Evolutionary conservation across 371 early-diverging fungal genomes (phyloP).

Genomic region (Neoconidiobolus thromboides): DNA sequence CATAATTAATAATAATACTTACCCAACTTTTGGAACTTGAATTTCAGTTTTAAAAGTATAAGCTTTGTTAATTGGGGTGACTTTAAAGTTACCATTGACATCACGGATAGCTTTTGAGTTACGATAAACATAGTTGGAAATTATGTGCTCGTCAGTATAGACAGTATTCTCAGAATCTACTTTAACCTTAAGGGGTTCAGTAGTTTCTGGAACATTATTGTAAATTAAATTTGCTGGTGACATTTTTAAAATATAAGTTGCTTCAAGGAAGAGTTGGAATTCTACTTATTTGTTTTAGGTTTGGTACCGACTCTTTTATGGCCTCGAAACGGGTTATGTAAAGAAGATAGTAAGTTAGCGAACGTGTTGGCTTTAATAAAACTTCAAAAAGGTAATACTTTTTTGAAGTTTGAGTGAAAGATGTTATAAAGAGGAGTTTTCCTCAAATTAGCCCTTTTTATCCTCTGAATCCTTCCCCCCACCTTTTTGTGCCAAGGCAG

Average conservation of each 20-base stretch:
- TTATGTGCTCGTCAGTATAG: constrained; percentile 66
- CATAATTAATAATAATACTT: constrained; percentile 12
- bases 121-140: constrained; percentile 68
- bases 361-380: constrained; percentile 25
- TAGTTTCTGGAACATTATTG: constrained; percentile 12
- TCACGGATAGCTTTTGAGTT: constrained; percentile 61
- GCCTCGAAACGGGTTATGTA: constrained; percentile 47
- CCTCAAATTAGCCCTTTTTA: too few species aligned
- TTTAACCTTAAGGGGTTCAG: constrained; percentile 38
- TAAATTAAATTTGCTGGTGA: constrained; percentile 14
- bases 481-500: neutral
- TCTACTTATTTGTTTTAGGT: constrained; percentile 7
- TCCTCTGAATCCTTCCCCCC: too few species aligned
- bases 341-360: constrained; percentile 61
- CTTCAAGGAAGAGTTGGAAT: constrained; percentile 14
- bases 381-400: neutral
- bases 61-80: constrained; percentile 61
- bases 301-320: constrained; percentile 9
- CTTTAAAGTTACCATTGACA: constrained; percentile 41
- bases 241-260: constrained; percentile 14
- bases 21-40: constrained; percentile 63
- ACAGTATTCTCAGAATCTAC: constrained; percentile 71
- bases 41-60: constrained; percentile 79
- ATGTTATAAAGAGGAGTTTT: neutral
- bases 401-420: neutral